Percentiles rank a stretch among this genome's conserved stretches.
Conservation (phyloP, 345 rosid genomes). For the Angophora floribunda region DNA sequence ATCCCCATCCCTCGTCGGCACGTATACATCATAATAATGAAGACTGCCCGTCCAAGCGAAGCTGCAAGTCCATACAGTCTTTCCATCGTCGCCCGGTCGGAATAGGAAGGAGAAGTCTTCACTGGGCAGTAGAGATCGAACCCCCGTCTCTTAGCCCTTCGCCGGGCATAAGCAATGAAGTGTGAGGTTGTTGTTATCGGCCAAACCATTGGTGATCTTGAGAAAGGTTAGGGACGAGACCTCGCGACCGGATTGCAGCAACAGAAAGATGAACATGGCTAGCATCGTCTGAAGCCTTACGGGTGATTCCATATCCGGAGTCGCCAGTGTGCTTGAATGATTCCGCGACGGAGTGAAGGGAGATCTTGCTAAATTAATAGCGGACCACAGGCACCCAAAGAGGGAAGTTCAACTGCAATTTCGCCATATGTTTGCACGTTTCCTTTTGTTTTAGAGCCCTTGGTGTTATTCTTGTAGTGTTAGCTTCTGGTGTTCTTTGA, state of each 20-base stretch:
- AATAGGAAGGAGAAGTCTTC: neutral
- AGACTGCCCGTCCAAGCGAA: neutral
- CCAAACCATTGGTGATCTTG: neutral
- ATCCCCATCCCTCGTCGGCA: fast-evolving
- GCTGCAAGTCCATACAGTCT: neutral
- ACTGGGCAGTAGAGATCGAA: fast-evolving
- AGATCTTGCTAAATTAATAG: neutral
- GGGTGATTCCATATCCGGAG: neutral
- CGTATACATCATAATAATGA: neutral
- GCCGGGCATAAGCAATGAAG: fast-evolving
- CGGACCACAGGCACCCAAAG: neutral
- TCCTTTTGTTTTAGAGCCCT: too few relatives aligned
- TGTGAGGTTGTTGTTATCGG: neutral
- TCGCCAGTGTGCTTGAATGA: neutral
- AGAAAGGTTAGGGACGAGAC: neutral
- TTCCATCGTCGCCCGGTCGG: fast-evolving
- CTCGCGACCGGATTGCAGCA: neutral
- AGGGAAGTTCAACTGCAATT: neutral
- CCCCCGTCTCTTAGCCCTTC: fast-evolving
- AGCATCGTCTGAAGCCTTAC: neutral
- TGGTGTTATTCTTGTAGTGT: too few relatives aligned
- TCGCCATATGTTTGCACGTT: neutral
- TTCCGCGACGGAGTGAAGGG: neutral
- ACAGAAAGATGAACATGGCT: neutral
- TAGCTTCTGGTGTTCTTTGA: neutral